Evolutionary conservation across 2,329 filamentous ascomycete species (phyloP).

Genomic region (Xylaria arbuscula): DNA sequence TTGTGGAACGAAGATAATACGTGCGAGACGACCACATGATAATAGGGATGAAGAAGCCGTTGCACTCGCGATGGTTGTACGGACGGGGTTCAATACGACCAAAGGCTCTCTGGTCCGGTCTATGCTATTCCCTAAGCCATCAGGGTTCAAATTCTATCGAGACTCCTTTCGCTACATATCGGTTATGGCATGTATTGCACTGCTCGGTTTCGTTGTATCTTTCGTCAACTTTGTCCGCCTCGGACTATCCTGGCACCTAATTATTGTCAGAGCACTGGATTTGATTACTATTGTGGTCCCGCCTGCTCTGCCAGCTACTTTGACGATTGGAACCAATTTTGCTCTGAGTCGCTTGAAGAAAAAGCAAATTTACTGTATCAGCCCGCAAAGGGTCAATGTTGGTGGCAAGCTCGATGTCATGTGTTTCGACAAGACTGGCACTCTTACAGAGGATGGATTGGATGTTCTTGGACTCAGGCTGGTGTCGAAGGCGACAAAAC

Average conservation of each 20-base stretch:
- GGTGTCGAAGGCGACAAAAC: constrained; percentile 69
- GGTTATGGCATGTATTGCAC: constrained; percentile 90
- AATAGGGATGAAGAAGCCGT: constrained; percentile 88
- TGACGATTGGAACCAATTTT: constrained; percentile 97
- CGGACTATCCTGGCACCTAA: constrained; percentile 85
- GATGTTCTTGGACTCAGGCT: constrained; percentile 91
- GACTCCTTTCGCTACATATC: constrained; percentile 98
- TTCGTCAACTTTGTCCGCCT: constrained; percentile 93
- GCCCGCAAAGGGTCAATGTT: constrained; percentile 95
- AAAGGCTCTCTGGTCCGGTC: constrained; percentile 95
- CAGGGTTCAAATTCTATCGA: constrained; percentile 97
- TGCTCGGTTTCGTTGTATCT: constrained; percentile 88
- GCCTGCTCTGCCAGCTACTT: constrained; percentile 90
- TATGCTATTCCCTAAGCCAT: constrained; percentile 98
- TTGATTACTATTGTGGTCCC: constrained; percentile 98
- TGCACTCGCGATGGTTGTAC: constrained; percentile 88
- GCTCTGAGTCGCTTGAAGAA: constrained; percentile 86
- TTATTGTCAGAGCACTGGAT: constrained; percentile 91
- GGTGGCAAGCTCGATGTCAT: constrained; percentile 95
- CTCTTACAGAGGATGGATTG: constrained; percentile 92
- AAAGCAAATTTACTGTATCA: constrained; percentile 96
- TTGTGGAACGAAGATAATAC: constrained; percentile 93
- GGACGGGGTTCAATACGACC: constrained; percentile 97
- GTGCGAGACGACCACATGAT: constrained; percentile 87
- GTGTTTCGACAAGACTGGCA: constrained; percentile 99